These are phyloP conservation scores for Phaeomoniella chlamydospora DNA, from an alignment of 2,329 filamentous ascomycete genomes.

Conservation along the genomic window DNA sequence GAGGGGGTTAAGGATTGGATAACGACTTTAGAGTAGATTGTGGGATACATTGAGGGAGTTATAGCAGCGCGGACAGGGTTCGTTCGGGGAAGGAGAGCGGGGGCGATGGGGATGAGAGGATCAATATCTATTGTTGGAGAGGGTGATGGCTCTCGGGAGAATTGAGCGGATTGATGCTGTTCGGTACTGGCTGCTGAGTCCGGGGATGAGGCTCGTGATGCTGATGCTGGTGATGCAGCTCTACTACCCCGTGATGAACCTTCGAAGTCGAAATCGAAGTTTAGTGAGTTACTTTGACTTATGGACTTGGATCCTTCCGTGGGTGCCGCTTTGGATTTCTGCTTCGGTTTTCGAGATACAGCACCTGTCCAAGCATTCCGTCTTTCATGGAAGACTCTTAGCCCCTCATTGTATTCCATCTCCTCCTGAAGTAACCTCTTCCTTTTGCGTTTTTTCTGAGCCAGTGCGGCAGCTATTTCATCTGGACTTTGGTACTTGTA, in stretches of 20 bases:
- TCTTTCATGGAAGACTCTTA: slow-evolving; percentile 64
- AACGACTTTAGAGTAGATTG: slow-evolving; percentile 83
- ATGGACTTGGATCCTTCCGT: slow-evolving; percentile 17
- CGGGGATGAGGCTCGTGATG: background rate
- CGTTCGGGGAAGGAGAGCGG: slow-evolving; percentile 55
- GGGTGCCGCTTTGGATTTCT: slow-evolving; percentile 20
- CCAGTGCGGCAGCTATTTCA: slow-evolving; percentile 21
- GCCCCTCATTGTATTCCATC: slow-evolving; percentile 63
- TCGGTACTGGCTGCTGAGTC: background rate
- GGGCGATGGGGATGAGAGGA: slow-evolving; percentile 56
- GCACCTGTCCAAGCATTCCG: slow-evolving; percentile 80
- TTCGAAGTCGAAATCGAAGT: slow-evolving; percentile 1
- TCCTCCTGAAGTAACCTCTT: slow-evolving; percentile 47
- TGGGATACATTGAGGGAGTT: slow-evolving; percentile 56
- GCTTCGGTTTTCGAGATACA: slow-evolving; percentile 18
- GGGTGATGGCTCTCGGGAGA: background rate
- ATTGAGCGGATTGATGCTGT: background rate
- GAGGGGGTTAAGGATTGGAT: slow-evolving; percentile 65
- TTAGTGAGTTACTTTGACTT: slow-evolving; percentile 1
- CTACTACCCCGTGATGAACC: background rate
- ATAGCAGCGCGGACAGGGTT: slow-evolving; percentile 71
- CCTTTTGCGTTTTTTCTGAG: slow-evolving; percentile 39
- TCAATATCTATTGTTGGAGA: slow-evolving; percentile 16
- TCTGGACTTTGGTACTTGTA: slow-evolving; percentile 26
- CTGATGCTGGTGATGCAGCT: background rate